Evolutionary conservation across 148 eudicot genomes (phyloP).

Genomic region (Camellia japonica): DNA sequence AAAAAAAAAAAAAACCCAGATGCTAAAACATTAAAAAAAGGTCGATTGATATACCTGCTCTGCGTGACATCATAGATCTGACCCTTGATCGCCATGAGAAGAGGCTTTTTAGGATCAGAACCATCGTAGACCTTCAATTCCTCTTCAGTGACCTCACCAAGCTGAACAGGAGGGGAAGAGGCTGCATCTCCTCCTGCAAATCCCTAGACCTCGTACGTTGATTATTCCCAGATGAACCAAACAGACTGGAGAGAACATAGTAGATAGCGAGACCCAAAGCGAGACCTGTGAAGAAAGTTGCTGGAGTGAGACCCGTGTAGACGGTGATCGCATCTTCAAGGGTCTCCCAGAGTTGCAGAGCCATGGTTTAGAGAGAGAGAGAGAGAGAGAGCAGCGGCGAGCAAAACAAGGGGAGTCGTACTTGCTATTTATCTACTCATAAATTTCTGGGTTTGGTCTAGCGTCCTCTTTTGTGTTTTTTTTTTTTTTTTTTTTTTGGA

Average conservation of each 20-base stretch:
- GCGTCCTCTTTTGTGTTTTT: too few relatives aligned
- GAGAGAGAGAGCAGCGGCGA: not conserved
- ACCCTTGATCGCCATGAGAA: conserved; percentile 93
- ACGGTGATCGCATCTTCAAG: conserved; percentile 59
- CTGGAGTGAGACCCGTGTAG: conserved; percentile 81
- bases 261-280: conserved; percentile 71
- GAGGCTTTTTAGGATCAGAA: conserved; percentile 65
- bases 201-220: conserved; percentile 23
- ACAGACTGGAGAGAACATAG: conserved; percentile 51
- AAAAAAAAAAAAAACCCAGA: not conserved
- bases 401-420: not conserved
- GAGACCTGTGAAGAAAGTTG: conserved; percentile 66
- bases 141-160: conserved; percentile 78
- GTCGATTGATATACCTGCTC: conserved; percentile 55
- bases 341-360: conserved; percentile 67
- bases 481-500: too few relatives aligned
- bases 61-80: conserved; percentile 99
- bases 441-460: too few relatives aligned
- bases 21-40: not conserved
- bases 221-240: conserved; percentile 44
- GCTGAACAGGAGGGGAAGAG: conserved; percentile 89
- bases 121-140: conserved; percentile 79
- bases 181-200: conserved; percentile 46
- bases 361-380: conserved; percentile 43
- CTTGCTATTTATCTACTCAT: not conserved